Base-by-base conservation (phyloP, 2,329 filamentous ascomycete species). In the Torrubiella hemipterigena region DNA sequence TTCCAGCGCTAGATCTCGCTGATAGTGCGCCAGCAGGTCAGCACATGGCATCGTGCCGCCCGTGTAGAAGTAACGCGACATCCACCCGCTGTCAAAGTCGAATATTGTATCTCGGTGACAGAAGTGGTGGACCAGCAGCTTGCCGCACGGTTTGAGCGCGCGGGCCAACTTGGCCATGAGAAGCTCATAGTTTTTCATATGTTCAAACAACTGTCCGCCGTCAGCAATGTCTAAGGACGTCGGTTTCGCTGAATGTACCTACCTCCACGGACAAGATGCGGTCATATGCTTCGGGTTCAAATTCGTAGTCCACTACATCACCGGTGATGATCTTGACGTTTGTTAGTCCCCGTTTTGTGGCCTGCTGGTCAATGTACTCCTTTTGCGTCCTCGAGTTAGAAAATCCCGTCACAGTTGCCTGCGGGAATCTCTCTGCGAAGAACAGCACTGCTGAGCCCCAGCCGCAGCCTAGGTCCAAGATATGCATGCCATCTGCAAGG, bases 121-220 rank as follows among this genome's bases (percentile, higher is more conserved):
- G 45, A 82, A 81, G 32, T 79, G 70, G 42, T 82, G 77, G 34
- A 81, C 70, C 44, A 82, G 81, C 11, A 81, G 58, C 54, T 80
- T 79, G 5, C 77, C 78, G 2, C 62, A 61, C 0, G 73, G 67
- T 41, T 69, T 75, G 32, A 82, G 56, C 3, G 74, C 64, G 18
- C 64, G 58, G 4, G 63, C 47, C 12, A 81, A 55, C 50, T 82
- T 82, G 26, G 65, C 63, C 56, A 82, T 69, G 16, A 82, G 64
- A 10, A 73, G 56, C 38, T 77, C 67, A 51, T 82, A 81, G 51
- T 82, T 82, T 50, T 82, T 82, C 77, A 82, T 81, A 51, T 82
- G 78, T 49, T 82, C 77, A 45, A 83, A 81, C 10, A 82, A 61
- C 63, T 81, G 14, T 2, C 14, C 17, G 7, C n/a, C n/a, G n/a